Evolutionary conservation across 1,139 yeast species (phyloP).

Genomic region (Debaryomycetaceae sp.): DNA sequence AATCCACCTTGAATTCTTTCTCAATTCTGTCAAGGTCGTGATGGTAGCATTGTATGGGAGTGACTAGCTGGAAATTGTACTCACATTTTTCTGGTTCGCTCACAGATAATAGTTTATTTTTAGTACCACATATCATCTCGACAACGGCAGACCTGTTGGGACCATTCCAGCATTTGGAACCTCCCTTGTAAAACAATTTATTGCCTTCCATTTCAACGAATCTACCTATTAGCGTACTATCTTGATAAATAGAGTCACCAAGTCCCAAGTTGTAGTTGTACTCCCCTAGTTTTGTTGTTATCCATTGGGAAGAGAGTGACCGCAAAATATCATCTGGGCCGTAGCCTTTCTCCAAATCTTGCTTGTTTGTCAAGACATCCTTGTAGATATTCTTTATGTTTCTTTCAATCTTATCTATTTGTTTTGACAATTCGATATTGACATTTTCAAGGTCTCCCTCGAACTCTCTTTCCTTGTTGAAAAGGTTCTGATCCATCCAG

Average conservation of each 20-base stretch:
- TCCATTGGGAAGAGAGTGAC: constrained; percentile 50
- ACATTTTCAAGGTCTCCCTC: neutral
- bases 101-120: constrained; percentile 55
- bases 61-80: constrained; percentile 57
- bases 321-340: constrained; percentile 68
- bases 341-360: constrained; percentile 29
- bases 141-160: constrained; percentile 74
- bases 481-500: constrained; percentile 1
- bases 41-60: constrained; percentile 45
- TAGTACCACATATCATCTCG: constrained; percentile 63
- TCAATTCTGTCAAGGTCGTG: neutral
- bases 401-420: constrained; percentile 17
- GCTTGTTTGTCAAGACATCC: constrained; percentile 14
- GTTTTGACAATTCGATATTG: constrained; percentile 8
- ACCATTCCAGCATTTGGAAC: constrained; percentile 96
- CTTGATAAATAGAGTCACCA: constrained; percentile 57
- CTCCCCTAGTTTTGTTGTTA: constrained; percentile 55
- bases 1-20: neutral
- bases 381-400: constrained; percentile 10
- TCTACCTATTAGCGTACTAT: constrained; percentile 55
- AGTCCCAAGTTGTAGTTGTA: constrained; percentile 67
- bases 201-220: constrained; percentile 37
- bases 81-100: constrained; percentile 89
- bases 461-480: neutral
- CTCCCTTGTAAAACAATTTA: constrained; percentile 46